Base-by-base conservation (phyloP, 345 rosid genomes). In the Dipteronia sinensis region DNA sequence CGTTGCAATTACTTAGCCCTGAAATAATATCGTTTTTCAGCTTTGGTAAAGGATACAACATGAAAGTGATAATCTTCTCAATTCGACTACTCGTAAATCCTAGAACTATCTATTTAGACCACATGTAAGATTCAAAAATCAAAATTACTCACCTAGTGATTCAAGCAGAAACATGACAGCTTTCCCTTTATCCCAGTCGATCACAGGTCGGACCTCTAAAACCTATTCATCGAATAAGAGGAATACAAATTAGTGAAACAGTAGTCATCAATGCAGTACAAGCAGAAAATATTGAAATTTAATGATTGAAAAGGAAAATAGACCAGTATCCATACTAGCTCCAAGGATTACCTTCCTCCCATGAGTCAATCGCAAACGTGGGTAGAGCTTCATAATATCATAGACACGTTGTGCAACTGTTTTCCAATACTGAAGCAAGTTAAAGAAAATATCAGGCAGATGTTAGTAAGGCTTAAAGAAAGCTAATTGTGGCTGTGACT, bases 181-280 rank as follows among this genome's bases (percentile, higher is more conserved):
- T 83, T 92, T 92, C 70, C 99, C 99, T 88, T 96, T 96, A 82
- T 96, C 95, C 99, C 99, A 94, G 73, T 94, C 74, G 73, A 95
- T 95, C 68, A 86, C 90, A 12, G 99, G 99, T 40, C 98, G 92
- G 69, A 95, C 85, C 87, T 95, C 99, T 78, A 95, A 87, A 83
- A 95, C 99, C 98, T 95, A 76, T 38, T 59, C 69, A 78, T 16
- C 55, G 65, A 15, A 62, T 81, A 22, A 65, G 68, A n/a, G 29
- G 27, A 75, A 65, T 11, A 69, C 9, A 16, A 62, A 69, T 58
- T 77, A 27, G 31, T 74, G 40, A 40, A 7, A 38, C 47, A 31
- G 19, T 49, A 23, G 27, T 6, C 8, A 19, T 6, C 8, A 19
- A 19, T 0, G 9, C 3, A 23, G 46, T 27, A 61, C 31, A 65